Evolutionary conservation across 805 yeast species (phyloP).

Genomic region (Yamadazyma olivae): DNA sequence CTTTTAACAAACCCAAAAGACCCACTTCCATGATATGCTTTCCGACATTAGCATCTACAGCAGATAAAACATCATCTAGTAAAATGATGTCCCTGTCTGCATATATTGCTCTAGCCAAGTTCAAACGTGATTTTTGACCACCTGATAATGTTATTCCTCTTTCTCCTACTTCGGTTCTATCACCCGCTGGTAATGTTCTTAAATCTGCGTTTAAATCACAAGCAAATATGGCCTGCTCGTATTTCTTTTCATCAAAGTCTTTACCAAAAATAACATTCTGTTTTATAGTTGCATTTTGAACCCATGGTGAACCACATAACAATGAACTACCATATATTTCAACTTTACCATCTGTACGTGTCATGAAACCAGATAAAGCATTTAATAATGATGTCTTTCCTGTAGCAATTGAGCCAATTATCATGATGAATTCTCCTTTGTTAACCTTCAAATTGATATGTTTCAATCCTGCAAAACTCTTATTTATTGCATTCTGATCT

Average conservation of each 20-base stretch:
- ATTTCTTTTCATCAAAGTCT: constrained; percentile 18
- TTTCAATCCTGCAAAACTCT: constrained; percentile 18
- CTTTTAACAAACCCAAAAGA: constrained; percentile 22
- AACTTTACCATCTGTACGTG: constrained; percentile 23
- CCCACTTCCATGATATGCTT: constrained; percentile 31
- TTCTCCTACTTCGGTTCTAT: constrained; percentile 34
- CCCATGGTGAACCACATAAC: constrained; percentile 32
- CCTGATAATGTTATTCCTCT: constrained; percentile 35
- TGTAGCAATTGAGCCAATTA: constrained; percentile 33
- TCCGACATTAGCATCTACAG: constrained; percentile 37
- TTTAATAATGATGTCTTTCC: constrained; percentile 35
- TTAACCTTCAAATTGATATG: constrained; percentile 21
- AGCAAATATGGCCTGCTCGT: constrained; percentile 21
- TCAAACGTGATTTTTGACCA: constrained; percentile 35
- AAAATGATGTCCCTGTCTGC: constrained; percentile 26
- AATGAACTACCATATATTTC: constrained; percentile 23
- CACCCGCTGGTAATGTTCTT: constrained; percentile 28
- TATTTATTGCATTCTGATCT: neutral
- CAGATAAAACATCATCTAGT: constrained; percentile 32
- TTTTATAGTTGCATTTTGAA: constrained; percentile 32
- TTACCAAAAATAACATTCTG: constrained; percentile 29
- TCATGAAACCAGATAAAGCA: constrained; percentile 38
- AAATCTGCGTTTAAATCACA: constrained; percentile 29
- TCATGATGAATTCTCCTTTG: constrained; percentile 31
- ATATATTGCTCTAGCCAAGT: constrained; percentile 33